These are phyloP conservation scores for Kluyveromyces lactis DNA, from an alignment of 805 yeast genomes.

Conservation along the genomic window DNA sequence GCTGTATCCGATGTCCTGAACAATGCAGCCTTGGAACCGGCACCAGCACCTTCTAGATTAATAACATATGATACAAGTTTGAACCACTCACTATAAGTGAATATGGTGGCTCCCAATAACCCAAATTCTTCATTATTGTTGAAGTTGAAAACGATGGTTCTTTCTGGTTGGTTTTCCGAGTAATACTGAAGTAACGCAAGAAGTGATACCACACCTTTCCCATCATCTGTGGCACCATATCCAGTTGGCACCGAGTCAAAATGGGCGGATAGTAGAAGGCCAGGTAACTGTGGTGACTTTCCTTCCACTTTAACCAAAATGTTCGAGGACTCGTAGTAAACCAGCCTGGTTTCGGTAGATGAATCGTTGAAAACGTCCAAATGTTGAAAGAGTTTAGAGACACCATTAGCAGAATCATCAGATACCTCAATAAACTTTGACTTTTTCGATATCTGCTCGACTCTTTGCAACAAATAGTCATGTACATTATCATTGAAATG, in stretches of 20 bases:
- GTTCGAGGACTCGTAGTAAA: slow-evolving; percentile 79
- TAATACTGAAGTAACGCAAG: slow-evolving; percentile 56
- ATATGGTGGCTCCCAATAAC: slow-evolving; percentile 69
- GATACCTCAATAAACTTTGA: slow-evolving; percentile 26
- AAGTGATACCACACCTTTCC: slow-evolving; percentile 78
- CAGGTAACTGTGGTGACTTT: slow-evolving; percentile 45
- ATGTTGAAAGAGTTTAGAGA: slow-evolving; percentile 43
- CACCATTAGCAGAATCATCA: slow-evolving; percentile 31
- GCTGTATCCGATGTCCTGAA: slow-evolving; percentile 80
- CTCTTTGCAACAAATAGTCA: slow-evolving; percentile 47
- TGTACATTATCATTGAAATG: slow-evolving; percentile 70
- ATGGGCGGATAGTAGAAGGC: slow-evolving; percentile 74
- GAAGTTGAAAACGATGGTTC: slow-evolving; percentile 75
- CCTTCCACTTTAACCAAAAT: slow-evolving; percentile 73
- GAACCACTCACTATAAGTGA: slow-evolving; percentile 67
- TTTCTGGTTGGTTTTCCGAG: slow-evolving; percentile 43
- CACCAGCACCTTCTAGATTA: slow-evolving; percentile 88
- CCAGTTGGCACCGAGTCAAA: slow-evolving; percentile 85
- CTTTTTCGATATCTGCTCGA: slow-evolving; percentile 27
- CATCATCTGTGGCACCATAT: slow-evolving; percentile 87
- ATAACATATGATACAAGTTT: slow-evolving; percentile 53
- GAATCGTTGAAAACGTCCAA: slow-evolving; percentile 38
- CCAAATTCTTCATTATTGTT: slow-evolving; percentile 90
- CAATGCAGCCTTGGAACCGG: slow-evolving; percentile 76
- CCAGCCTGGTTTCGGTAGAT: slow-evolving; percentile 37